Base-by-base conservation (phyloP, 2,329 filamentous ascomycete species). In the Rhinocladiella similis region DNA sequence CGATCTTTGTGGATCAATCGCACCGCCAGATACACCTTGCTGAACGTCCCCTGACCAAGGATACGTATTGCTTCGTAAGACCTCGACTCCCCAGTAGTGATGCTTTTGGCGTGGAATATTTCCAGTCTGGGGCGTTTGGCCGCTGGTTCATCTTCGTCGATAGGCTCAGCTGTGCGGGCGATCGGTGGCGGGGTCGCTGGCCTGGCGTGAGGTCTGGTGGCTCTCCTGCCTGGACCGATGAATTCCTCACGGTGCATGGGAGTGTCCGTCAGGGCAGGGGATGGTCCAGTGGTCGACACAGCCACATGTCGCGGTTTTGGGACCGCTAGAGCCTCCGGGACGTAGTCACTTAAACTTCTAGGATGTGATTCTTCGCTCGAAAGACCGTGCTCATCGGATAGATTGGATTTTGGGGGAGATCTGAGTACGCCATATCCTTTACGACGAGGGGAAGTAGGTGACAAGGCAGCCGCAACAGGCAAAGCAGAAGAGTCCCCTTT, bases 21-120 rank as follows among this genome's bases (percentile, higher is more conserved):
- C 10, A 92, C 96, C 3, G 92, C 94, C 41, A 99, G 79, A 75
- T 95, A 88, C 18, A 99, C 94, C 67, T 90, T 90, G 70, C 92
- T 97, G 72, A 99, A 99, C 0, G 94, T 97, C 36, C 94, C 94
- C 66, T 96, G 90, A 4, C 94, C 94, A 5, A 99, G 81, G 62
- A 87, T 77, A 56, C 89, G 87, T 38, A 99, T 75, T 12, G 88
- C 88, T 63, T 89, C 84, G 85, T 94, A 99, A 63, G 84, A 81
- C 54, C 88, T 84, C 18, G 84, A 80, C 70, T 92, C 91, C 63
- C 83, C 75, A 56, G 90, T 85, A 48, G 81, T 77, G 33, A 88
- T 80, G 2, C 83, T 87, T 62, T 76, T 79, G 25, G 90, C 87
- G 66, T 89, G 81, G 68, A 91, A 94, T 60, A 85, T 85, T 63